Evolutionary conservation across 352 stramenopile species (phyloP).

Genomic region (Phytopythium cucurbitacearum): DNA sequence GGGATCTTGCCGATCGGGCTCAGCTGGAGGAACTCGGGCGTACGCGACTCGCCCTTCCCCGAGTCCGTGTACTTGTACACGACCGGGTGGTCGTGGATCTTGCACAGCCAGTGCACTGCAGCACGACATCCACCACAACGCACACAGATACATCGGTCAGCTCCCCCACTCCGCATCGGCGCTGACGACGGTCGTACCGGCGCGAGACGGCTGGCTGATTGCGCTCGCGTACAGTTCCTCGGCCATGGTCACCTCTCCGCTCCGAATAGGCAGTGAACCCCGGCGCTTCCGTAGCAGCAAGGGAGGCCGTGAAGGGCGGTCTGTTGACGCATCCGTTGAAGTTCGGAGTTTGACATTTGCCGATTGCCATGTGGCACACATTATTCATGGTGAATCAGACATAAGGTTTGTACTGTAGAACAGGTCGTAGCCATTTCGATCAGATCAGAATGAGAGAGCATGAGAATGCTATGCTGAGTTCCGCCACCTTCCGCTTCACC

Average conservation of each 20-base stretch:
- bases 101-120: constrained; percentile 66
- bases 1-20: constrained; percentile 68
- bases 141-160: not conserved
- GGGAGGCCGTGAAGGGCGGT: too few species aligned
- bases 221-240: constrained; percentile 53
- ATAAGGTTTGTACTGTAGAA: too few species aligned
- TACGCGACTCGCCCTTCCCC: constrained; percentile 44
- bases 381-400: too few species aligned
- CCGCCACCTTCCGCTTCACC: too few species aligned
- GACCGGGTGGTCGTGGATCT: constrained; percentile 59
- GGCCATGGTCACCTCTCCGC: constrained; percentile 14
- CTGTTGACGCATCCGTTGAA: too few species aligned
- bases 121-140: not conserved
- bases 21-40: constrained; percentile 44
- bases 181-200: constrained; percentile 22
- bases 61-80: constrained; percentile 53
- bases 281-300: too few species aligned
- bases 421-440: too few species aligned
- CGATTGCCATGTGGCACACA: too few species aligned
- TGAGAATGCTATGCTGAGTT: too few species aligned
- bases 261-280: not conserved
- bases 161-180: too few species aligned
- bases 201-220: constrained; percentile 63
- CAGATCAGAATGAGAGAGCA: too few species aligned
- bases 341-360: too few species aligned